Percentiles rank a stretch among this genome's conserved stretches.
Evolutionary conservation across 1,139 yeast genomes (phyloP).

Genomic region (Hansenula sp.): DNA sequence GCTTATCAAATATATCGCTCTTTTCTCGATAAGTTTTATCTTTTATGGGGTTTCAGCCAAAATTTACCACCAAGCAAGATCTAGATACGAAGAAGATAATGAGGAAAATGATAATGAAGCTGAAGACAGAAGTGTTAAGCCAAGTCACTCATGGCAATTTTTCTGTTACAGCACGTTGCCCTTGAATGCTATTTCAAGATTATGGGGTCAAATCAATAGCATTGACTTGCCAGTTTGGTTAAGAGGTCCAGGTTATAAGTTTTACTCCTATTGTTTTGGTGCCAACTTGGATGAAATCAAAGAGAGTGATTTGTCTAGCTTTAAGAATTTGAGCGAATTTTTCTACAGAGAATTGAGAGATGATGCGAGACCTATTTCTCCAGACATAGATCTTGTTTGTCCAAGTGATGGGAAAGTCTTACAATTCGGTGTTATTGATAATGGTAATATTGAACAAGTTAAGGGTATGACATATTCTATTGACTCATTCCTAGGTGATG

Average conservation of each 20-base stretch:
- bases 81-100: slow-evolving; percentile 14
- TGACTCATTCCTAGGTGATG: slow-evolving; percentile 80
- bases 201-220: slow-evolving; percentile 92
- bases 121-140: slow-evolving; percentile 40
- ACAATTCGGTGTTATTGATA: slow-evolving; percentile 73
- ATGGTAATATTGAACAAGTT: slow-evolving; percentile 92
- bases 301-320: slow-evolving; percentile 72
- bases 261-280: slow-evolving; percentile 80
- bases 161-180: slow-evolving; percentile 91
- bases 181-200: slow-evolving; percentile 80
- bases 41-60: slow-evolving; percentile 64
- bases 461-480: slow-evolving; percentile 94
- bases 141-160: slow-evolving; percentile 79
- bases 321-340: slow-evolving; percentile 82
- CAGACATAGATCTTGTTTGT: slow-evolving; percentile 62
- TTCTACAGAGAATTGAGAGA: slow-evolving; percentile 82
- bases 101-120: slow-evolving; percentile 27
- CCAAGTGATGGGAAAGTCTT: slow-evolving; percentile 94
- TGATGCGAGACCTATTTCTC: slow-evolving; percentile 74
- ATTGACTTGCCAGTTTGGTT: slow-evolving; percentile 85
- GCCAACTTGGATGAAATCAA: slow-evolving; percentile 87
- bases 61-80: slow-evolving; percentile 33
- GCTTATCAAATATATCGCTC: slow-evolving; percentile 66
- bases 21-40: slow-evolving; percentile 60
- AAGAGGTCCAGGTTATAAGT: slow-evolving; percentile 74